Evolutionary conservation across 2,329 filamentous ascomycete genomes (phyloP), one percentile per base, ranked within the genome.

Genomic region (Salinomyces thailandicus): DNA sequence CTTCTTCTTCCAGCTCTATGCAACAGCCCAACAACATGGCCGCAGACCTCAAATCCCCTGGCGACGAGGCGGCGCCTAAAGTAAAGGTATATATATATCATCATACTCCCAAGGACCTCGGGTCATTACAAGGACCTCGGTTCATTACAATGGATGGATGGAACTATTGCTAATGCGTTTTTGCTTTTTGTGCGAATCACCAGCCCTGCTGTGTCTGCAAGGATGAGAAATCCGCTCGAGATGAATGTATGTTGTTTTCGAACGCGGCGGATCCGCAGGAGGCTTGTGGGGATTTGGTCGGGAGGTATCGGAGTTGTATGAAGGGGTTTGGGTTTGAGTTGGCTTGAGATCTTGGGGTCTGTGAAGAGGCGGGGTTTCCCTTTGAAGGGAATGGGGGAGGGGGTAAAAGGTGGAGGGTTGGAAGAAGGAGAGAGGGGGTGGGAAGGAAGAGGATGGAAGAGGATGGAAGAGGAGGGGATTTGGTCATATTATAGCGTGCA

Each of bases 221-320:
- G 59, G 77, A 91, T 30, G 86, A 98, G 63, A 98, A 98, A 64
- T 72, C 84, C 26, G 74, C 74, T 51, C 85, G 91, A 46, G 91
- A 98, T 67, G 87, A 98, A 65, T 98, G 91, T 71, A 96, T 98
- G 89, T 82, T 98, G 38, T 95, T 96, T 69, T 93, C 85, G 38
- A 86, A 76, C 45, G 73, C 83, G 43, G 72, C 79, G 55, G 81
- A 95, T 57, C 85, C 91, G 26, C 75, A 84, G 52, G 72, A 76
- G 55, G 86, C 93, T 54, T 98, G 91, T 72, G 73, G 79, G 62
- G 73, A 79, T 34, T 73, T 85, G 44, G 82, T 98, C 46, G 76
- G 85, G 18, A 78, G 84, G 58, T 98, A 98, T 68, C 80, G 78
- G 66, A 77, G 66, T 50, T 98, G 91, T 63, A 96, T 98, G 91